A percentile compares a stretch with the other conserved stretches of the same genome.
phyloP scores from a whole-genome alignment of 768 basidiomycete species.

The Tricholoma matsutake region DNA sequence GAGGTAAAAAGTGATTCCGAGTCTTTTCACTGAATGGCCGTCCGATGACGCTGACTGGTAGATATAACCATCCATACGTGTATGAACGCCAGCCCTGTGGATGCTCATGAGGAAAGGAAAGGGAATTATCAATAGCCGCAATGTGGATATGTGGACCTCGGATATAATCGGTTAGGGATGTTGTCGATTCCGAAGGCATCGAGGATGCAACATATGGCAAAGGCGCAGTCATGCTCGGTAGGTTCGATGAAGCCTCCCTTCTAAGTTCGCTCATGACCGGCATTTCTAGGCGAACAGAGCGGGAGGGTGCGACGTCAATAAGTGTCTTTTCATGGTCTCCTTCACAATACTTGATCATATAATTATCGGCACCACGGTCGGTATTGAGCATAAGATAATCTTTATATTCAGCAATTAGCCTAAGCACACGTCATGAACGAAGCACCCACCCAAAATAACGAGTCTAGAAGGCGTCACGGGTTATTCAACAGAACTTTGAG shows the following conservation, averaged over 20 bases:
- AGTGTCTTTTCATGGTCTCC: conserved; percentile 74
- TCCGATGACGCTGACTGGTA: conserved; percentile 83
- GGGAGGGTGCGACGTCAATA: conserved; percentile 77
- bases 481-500: conserved; percentile 2
- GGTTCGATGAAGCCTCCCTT: conserved; percentile 35
- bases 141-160: conserved; percentile 82
- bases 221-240: conserved; percentile 33
- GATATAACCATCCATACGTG: conserved; percentile 86
- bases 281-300: conserved; percentile 63
- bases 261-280: conserved; percentile 72
- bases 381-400: conserved; percentile 94
- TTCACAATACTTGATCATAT: conserved; percentile 91
- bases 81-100: conserved; percentile 77
- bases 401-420: conserved; percentile 21
- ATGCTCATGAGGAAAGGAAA: conserved; percentile 90
- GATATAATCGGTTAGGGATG: conserved; percentile 44
- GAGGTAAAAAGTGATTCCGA: conserved; percentile 74
- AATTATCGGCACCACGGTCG: conserved; percentile 84
- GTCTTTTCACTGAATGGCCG: conserved; percentile 83
- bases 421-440: not conserved
- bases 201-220: conserved; percentile 38
- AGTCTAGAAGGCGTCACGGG: conserved; percentile 45
- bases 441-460: conserved; percentile 68
- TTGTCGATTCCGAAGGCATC: conserved; percentile 32
- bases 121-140: conserved; percentile 90